Conservation (phyloP, 257 asterid species). For the Fraxinus americana region DNA sequence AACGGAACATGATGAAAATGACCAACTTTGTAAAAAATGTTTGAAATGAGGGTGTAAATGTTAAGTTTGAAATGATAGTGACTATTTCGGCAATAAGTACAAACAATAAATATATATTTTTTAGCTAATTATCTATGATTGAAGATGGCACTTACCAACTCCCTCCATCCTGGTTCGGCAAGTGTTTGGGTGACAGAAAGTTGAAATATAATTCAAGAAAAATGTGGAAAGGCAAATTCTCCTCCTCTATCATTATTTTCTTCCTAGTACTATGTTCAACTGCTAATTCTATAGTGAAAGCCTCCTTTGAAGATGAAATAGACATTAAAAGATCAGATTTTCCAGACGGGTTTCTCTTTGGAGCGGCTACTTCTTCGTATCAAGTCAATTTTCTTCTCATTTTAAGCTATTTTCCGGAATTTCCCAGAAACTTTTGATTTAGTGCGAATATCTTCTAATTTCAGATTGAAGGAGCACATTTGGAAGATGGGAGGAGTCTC, state of each 20-base stretch:
- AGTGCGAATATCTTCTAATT: background rate
- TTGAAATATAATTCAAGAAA: background rate
- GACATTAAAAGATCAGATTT: slow-evolving; percentile 51
- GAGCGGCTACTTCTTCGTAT: slow-evolving; percentile 50
- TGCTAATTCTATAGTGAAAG: slow-evolving; percentile 26
- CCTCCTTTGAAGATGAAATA: background rate
- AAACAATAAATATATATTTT: too few species aligned
- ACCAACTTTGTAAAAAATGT: too few species aligned
- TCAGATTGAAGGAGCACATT: slow-evolving; percentile 17
- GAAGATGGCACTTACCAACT: too few species aligned
- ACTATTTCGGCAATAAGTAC: too few species aligned
- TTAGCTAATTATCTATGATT: too few species aligned
- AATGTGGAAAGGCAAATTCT: background rate
- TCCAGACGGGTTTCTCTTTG: slow-evolving; percentile 74
- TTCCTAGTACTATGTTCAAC: background rate
- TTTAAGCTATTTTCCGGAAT: background rate
- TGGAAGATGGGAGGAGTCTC: too few species aligned
- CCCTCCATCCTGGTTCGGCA: too few species aligned
- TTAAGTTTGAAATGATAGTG: too few species aligned
- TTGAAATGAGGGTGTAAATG: too few species aligned
- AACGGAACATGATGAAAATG: too few species aligned
- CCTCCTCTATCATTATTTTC: background rate
- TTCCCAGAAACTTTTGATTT: background rate
- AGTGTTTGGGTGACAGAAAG: too few species aligned
- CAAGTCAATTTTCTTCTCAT: background rate